Evolutionary conservation across 768 basidiomycete genomes (phyloP).

Genomic region (Lentinula guzmanii): DNA sequence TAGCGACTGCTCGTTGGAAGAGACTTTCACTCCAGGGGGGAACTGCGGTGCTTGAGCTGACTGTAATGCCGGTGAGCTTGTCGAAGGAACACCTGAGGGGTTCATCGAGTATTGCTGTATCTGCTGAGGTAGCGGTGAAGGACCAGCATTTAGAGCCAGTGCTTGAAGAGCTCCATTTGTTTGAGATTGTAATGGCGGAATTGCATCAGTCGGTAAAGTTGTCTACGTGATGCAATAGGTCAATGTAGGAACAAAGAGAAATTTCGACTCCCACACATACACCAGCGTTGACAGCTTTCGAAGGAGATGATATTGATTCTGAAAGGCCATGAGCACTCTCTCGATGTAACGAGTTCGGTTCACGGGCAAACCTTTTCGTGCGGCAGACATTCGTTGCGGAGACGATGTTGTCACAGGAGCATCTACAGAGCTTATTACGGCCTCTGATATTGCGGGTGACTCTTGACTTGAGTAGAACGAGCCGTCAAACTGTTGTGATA

Average conservation of each 20-base stretch:
- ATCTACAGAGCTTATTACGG: slow-evolving; percentile 34
- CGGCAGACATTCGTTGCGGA: slow-evolving; percentile 40
- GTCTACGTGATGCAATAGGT: slow-evolving; percentile 11
- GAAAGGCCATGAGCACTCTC: slow-evolving; percentile 17
- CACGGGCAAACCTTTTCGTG: slow-evolving; percentile 40
- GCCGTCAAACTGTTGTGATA: slow-evolving; percentile 58
- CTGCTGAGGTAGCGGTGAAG: slow-evolving; percentile 46
- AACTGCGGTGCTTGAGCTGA: slow-evolving; percentile 39
- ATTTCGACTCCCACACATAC: slow-evolving; percentile 25
- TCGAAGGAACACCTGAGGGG: slow-evolving; percentile 11
- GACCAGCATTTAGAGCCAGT: slow-evolving; percentile 28
- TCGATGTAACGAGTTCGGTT: neutral
- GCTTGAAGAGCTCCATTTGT: slow-evolving; percentile 23
- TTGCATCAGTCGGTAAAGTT: slow-evolving; percentile 16
- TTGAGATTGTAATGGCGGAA: slow-evolving; percentile 11
- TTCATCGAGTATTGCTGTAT: slow-evolving; percentile 25
- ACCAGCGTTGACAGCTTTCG: slow-evolving; percentile 36
- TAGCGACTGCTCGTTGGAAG: slow-evolving; percentile 35
- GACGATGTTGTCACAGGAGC: slow-evolving; percentile 53
- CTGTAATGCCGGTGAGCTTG: slow-evolving; percentile 17
- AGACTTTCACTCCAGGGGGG: slow-evolving; percentile 64
- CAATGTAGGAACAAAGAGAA: slow-evolving; percentile 16
- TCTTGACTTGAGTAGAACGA: slow-evolving; percentile 67
- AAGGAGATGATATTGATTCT: slow-evolving; percentile 43
- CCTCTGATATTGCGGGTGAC: slow-evolving; percentile 72